Base-by-base conservation (phyloP, 2,329 filamentous ascomycete species). In the Shiraia bambusicola region DNA sequence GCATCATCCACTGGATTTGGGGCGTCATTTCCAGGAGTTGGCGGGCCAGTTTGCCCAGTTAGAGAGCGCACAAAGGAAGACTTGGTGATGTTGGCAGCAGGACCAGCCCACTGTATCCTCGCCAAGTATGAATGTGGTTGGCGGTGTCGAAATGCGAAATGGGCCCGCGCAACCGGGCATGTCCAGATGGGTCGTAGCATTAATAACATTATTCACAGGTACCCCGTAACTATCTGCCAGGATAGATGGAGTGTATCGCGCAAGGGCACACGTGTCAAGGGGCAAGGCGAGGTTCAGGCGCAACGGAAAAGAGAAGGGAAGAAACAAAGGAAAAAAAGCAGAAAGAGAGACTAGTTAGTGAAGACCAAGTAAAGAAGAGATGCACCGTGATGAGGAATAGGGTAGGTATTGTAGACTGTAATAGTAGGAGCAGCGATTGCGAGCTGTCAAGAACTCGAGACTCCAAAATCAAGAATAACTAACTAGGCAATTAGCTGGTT, bases 1-100 rank as follows among this genome's bases (percentile, higher is more conserved):
- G 65, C 62, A 61, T 67, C 66, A 42, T 68, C 65, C 17, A 69
- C 52, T 15, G 67, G 66, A 39, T 68, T 66, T 15, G 67, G 67
- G 9, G 65, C 47, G 41, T 67, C 65, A 40, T 67, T 67, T 28
- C 65, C 65, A 24, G 66, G 66, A 22, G 61, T 58, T 10, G 63
- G 63, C 16, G 65, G 62, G 15, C 63, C 65, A 29, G 60, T 56
- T 49, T 68, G 65, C 45, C 65, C 65, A 39, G 51, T 67, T 31
- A 67, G 50, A 31, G 51, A 34, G 37, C 63, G 61, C 26, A 40
- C 40, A 44, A 53, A 50, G 12, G 37, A 34, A 35, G 38, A 39
- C 24, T 43, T 46, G 16, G 33, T 45, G 44, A 27, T 42, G 32
- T 44, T 34, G 37, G 47, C 24, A 33, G 37, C 45, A 42, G 51